These are phyloP conservation scores for Phaeodactylum tricornutum DNA, from an alignment of 108 stramenopile genomes.

Conservation along the genomic window DNA sequence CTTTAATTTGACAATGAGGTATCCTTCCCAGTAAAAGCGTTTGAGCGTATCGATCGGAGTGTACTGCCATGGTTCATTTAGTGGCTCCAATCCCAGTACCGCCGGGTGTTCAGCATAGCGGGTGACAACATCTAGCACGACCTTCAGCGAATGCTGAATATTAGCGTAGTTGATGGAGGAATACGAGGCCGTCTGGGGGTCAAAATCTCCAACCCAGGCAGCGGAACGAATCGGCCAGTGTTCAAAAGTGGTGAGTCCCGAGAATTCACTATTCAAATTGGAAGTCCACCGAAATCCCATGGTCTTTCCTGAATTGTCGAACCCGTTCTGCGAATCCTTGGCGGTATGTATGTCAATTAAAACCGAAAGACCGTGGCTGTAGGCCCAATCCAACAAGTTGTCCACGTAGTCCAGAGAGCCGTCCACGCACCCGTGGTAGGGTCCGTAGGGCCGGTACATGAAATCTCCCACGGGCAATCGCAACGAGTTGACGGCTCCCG, in stretches of 20 bases:
- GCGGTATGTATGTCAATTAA: constrained; percentile 76
- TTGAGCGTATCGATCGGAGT: constrained; percentile 70
- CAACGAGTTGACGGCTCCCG: constrained; percentile 70
- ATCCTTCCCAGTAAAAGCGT: constrained; percentile 91
- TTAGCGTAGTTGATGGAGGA: constrained; percentile 65
- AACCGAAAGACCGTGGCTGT: constrained; percentile 64
- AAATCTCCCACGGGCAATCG: constrained; percentile 88
- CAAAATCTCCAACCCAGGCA: constrained; percentile 79
- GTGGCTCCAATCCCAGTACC: constrained; percentile 84
- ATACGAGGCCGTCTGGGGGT: constrained; percentile 48
- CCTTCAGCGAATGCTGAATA: constrained; percentile 66
- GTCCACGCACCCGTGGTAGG: constrained; percentile 80
- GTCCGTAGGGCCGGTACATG: constrained; percentile 86
- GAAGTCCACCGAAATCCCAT: constrained; percentile 70
- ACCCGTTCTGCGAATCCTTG: constrained; percentile 85
- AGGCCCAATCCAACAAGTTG: constrained; percentile 66
- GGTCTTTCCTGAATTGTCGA: constrained; percentile 77
- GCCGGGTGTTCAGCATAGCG: constrained; percentile 69
- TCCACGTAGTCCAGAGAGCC: constrained; percentile 84
- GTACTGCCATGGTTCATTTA: constrained; percentile 92
- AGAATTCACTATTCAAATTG: constrained; percentile 11
- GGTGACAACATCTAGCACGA: constrained; percentile 65
- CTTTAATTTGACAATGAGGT: constrained; percentile 70
- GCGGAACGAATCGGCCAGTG: constrained; percentile 87
- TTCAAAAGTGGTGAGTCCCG: constrained; percentile 44